Evolutionary conservation across 805 yeast species (phyloP).

Genomic region (Wickerhamiella australiensis): DNA sequence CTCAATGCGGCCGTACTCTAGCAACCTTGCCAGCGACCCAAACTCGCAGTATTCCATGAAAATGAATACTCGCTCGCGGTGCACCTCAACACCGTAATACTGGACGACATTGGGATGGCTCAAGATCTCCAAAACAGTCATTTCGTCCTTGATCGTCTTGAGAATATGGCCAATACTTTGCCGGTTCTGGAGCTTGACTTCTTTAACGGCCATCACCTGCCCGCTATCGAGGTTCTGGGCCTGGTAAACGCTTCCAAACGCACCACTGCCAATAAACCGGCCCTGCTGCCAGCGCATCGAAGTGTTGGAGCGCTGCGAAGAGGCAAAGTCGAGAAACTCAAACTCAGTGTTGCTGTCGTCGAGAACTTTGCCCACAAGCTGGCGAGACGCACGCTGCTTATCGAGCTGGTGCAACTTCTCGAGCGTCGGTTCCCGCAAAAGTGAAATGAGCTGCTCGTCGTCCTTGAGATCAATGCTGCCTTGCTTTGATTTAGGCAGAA

Average conservation of each 20-base stretch:
- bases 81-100: slow-evolving; percentile 94
- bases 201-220: slow-evolving; percentile 93
- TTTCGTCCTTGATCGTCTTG: slow-evolving; percentile 85
- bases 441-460: slow-evolving; percentile 41
- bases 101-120: slow-evolving; percentile 95
- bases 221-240: slow-evolving; percentile 91
- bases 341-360: slow-evolving; percentile 82
- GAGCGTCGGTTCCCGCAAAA: slow-evolving; percentile 58
- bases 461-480: slow-evolving; percentile 37
- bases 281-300: slow-evolving; percentile 98
- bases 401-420: slow-evolving; percentile 56
- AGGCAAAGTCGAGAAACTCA: slow-evolving; percentile 72
- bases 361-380: slow-evolving; percentile 70
- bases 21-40: slow-evolving; percentile 72
- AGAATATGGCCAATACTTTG: slow-evolving; percentile 74
- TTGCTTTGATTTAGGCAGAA: slow-evolving; percentile 15
- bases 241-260: slow-evolving; percentile 88
- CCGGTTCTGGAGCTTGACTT: slow-evolving; percentile 78
- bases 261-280: slow-evolving; percentile 83
- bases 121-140: slow-evolving; percentile 89
- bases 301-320: slow-evolving; percentile 78
- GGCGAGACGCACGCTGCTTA: slow-evolving; percentile 37
- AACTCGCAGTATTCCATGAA: slow-evolving; percentile 98
- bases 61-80: slow-evolving; percentile 84
- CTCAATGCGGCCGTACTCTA: slow-evolving; percentile 88